These are phyloP conservation scores for Blastocystis sp. DNA, from an alignment of 352 stramenopile genomes.

Conservation along the genomic window DNA sequence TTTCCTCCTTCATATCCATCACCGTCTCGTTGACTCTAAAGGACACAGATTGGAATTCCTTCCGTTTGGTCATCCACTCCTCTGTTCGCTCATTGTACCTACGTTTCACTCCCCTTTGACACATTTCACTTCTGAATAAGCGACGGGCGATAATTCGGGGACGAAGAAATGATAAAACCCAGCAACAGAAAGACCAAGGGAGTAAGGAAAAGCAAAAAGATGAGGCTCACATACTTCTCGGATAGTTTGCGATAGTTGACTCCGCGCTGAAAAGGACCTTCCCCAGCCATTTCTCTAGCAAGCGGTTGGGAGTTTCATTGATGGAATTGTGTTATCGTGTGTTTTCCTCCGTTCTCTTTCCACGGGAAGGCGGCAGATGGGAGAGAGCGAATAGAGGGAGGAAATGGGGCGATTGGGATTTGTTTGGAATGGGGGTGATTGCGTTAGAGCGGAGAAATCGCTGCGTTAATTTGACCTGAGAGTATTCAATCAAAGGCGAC, in stretches of 20 bases:
- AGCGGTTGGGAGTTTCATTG: not conserved
- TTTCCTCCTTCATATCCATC: not conserved
- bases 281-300: not conserved
- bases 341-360: too few relatives aligned
- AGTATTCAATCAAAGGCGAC: too few relatives aligned
- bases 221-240: conserved; percentile 58
- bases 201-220: conserved; percentile 28
- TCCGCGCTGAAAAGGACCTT: conserved; percentile 27
- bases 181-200: conserved; percentile 61
- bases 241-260: conserved; percentile 65
- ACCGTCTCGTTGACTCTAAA: conserved; percentile 22
- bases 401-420: too few relatives aligned
- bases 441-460: too few relatives aligned
- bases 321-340: not conserved
- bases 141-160: conserved; percentile 36
- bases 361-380: too few relatives aligned
- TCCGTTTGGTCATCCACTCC: not conserved
- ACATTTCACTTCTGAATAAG: conserved; percentile 34
- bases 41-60: not conserved
- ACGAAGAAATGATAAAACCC: conserved; percentile 34
- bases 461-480: too few relatives aligned
- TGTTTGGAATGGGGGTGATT: too few relatives aligned
- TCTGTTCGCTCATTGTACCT: conserved; percentile 51
- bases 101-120: not conserved
- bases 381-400: too few relatives aligned